Conservation (phyloP, 1,284 basidiomycete species). For the Ustilago esculenta region DNA sequence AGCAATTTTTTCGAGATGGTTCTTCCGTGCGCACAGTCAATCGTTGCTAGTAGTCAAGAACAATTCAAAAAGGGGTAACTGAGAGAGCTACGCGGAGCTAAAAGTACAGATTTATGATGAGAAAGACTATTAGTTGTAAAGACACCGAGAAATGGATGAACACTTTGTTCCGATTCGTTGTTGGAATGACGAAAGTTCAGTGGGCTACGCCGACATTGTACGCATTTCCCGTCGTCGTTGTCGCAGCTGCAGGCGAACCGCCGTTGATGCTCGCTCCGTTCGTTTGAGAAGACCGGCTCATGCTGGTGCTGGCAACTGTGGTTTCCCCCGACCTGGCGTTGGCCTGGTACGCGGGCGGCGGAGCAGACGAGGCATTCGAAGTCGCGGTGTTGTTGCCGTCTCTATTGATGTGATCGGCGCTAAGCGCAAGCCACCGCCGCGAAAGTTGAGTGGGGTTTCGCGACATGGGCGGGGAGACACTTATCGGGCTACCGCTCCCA, state of each 20-base stretch:
- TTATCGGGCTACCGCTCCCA: conserved; percentile 4
- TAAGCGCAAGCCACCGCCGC: conserved; percentile 49
- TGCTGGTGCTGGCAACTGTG: conserved; percentile 24
- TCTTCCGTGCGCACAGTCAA: too few species aligned
- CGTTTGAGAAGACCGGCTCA: conserved; percentile 17
- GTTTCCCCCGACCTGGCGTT: conserved; percentile 38
- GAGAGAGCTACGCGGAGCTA: too few species aligned
- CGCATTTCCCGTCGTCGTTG: not conserved
- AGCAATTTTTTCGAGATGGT: too few species aligned
- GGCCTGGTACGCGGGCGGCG: conserved; percentile 43
- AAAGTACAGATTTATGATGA: too few species aligned
- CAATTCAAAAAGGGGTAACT: too few species aligned
- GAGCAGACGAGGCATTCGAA: not conserved
- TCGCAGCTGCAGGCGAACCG: too few species aligned
- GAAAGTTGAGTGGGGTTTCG: conserved; percentile 41
- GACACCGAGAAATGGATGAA: not conserved
- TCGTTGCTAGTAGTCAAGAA: too few species aligned
- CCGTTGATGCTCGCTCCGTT: not conserved
- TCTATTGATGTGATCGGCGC: conserved; percentile 25
- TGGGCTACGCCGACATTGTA: conserved; percentile 22
- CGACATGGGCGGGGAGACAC: conserved; percentile 16
- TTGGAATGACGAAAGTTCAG: conserved; percentile 1
- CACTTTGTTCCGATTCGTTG: not conserved
- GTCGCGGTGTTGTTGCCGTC: conserved; percentile 6
- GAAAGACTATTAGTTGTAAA: too few species aligned